Evolutionary conservation across 441 rosid species (phyloP), one percentile per base, ranked within the genome.

Genomic region (Bocquillonia castaneifolia): DNA sequence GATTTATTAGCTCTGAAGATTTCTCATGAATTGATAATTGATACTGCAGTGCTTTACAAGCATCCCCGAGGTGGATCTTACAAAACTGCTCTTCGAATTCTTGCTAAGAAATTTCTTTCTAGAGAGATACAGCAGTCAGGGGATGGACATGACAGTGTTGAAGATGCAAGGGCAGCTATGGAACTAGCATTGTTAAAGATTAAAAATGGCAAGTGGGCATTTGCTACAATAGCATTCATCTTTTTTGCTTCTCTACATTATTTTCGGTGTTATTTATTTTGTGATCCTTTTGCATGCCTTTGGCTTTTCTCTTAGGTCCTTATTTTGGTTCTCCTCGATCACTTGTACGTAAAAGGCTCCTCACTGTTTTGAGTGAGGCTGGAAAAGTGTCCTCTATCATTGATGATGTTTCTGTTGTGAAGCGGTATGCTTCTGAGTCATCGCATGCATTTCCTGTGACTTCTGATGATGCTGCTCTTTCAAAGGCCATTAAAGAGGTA

Each of bases 121-220:
- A 83, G 82, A 77, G 92, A 84, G 82, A 94, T 94, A 83, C 98
- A 94, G 63, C 82, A 74, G 71, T 90, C 94, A 22, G 90, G 81
- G 68, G 71, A 68, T 64, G 98, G 98, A 66, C 98, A 94, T 55
- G 98, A 94, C 80, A 94, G 99, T 55, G 56, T 52, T 58, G 99
- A 94, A 78, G 99, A 92, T 85, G 99, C 99, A 73, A 82, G 79
- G 79, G 88, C 99, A 70, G 84, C 98, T 70, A 72, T 92, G 89
- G 99, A 94, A 62, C 76, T 94, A 71, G 92, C 99, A 40, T 72
- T 90, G 42, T 73, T 94, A 77, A 94, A 94, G 82, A 88, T 94
- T 45, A 88, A 71, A 73, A 71, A 90, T 76, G 99, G 99, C 60
- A 78, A 80, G 90, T 67, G 63, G 70, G 64, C 51, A 40, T 28